These are phyloP conservation scores for Candida jianshihensis DNA, from an alignment of 805 yeast species.

Conservation along the genomic window DNA sequence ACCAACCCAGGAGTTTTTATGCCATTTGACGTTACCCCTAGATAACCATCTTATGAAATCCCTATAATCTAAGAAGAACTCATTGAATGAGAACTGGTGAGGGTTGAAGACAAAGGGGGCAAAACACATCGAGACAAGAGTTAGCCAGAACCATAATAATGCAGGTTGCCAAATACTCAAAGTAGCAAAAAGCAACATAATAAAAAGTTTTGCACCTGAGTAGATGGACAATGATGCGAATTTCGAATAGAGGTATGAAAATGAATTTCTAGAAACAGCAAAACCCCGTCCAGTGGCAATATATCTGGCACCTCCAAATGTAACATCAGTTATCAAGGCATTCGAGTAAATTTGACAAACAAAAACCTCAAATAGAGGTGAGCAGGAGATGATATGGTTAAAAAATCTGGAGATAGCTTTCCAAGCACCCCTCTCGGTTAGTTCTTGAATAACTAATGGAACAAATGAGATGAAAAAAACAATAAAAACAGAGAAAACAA, in stretches of 20 bases:
- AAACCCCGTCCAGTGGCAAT: constrained; percentile 92
- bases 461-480: constrained; percentile 89
- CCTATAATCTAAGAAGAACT: constrained; percentile 64
- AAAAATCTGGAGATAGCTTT: constrained; percentile 63
- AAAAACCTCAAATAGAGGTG: constrained; percentile 92
- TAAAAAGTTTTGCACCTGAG: constrained; percentile 61
- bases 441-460: constrained; percentile 81
- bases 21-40: constrained; percentile 66
- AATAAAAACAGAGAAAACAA: constrained; percentile 83
- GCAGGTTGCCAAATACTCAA: constrained; percentile 78
- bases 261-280: constrained; percentile 77
- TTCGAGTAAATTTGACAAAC: constrained; percentile 90
- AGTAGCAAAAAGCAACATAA: constrained; percentile 70
- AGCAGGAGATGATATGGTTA: constrained; percentile 72
- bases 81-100: constrained; percentile 63
- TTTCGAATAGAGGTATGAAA: constrained; percentile 63
- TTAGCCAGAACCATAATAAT: constrained; percentile 67
- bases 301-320: constrained; percentile 89
- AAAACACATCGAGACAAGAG: constrained; percentile 54
- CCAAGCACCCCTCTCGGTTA: constrained; percentile 78
- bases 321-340: constrained; percentile 64
- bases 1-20: constrained; percentile 72
- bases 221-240: constrained; percentile 75
- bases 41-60: constrained; percentile 68
- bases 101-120: constrained; percentile 77